Evolutionary conservation across 1,284 basidiomycete genomes (phyloP).

Genomic region (Apiotrichum siamense): DNA sequence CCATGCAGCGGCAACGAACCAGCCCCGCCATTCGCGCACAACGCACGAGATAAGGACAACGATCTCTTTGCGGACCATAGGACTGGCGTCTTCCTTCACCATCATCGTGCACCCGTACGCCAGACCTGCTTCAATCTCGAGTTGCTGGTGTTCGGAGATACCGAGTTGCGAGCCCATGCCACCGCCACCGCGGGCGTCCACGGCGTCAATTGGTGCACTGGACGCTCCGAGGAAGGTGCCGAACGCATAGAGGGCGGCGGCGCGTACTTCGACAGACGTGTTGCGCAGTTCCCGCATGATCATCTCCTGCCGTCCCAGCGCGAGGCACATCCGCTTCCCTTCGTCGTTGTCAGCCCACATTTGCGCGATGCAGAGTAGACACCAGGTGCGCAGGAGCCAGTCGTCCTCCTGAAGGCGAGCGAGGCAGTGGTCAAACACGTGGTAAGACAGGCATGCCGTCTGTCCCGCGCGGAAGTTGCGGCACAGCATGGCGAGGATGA

Average conservation of each 20-base stretch:
- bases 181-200: conserved; percentile 66
- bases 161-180: conserved; percentile 80
- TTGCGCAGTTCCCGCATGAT: conserved; percentile 77
- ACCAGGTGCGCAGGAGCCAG: conserved; percentile 90
- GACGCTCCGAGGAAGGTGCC: conserved; percentile 90
- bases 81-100: conserved; percentile 88
- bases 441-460: conserved; percentile 73
- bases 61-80: conserved; percentile 92
- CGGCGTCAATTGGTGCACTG: conserved; percentile 57
- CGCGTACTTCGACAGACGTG: conserved; percentile 86
- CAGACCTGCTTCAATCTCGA: conserved; percentile 55
- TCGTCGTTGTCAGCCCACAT: conserved; percentile 92
- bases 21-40: conserved; percentile 92
- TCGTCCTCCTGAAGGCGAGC: conserved; percentile 77
- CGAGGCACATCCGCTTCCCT: conserved; percentile 78
- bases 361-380: conserved; percentile 84
- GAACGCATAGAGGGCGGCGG: conserved; percentile 84
- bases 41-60: conserved; percentile 86
- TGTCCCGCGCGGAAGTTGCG: conserved; percentile 84
- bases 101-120: conserved; percentile 55
- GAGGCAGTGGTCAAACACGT: conserved; percentile 85
- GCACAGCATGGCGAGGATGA: conserved; percentile 87
- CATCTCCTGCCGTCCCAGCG: conserved; percentile 69
- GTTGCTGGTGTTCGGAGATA: conserved; percentile 63
- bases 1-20: conserved; percentile 94